A percentile compares a stretch with the other conserved stretches of the same genome.
These are phyloP conservation scores for Quercus phellos DNA, from an alignment of 331 rosid genomes.

Conservation along the genomic window DNA sequence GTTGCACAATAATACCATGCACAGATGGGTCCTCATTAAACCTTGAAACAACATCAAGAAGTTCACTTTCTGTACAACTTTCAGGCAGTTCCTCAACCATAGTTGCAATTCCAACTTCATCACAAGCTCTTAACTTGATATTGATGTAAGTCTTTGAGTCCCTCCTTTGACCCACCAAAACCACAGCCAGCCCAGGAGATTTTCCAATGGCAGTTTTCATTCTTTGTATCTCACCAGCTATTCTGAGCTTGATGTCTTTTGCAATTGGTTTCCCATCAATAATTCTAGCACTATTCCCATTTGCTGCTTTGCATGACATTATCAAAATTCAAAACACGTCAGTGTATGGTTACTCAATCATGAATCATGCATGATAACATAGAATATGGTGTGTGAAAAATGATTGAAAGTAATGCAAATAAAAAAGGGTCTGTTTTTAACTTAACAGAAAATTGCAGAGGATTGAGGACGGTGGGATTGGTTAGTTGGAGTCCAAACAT, in stretches of 20 bases:
- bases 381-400: no score
- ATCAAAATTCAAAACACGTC: background rate
- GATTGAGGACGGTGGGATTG: slow-evolving; percentile 26
- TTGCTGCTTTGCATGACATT: slow-evolving; percentile 2
- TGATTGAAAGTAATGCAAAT: background rate
- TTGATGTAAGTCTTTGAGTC: slow-evolving; percentile 43
- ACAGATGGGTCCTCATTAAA: slow-evolving; percentile 37
- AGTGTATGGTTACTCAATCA: background rate
- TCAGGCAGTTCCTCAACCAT: slow-evolving; percentile 33
- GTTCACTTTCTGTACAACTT: slow-evolving; percentile 39
- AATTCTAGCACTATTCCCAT: slow-evolving; percentile 27
- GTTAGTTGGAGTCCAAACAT: slow-evolving; percentile 22
- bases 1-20: slow-evolving; percentile 56
- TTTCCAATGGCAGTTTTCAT: slow-evolving; percentile 38
- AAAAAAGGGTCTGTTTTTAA: background rate
- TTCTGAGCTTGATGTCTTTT: slow-evolving; percentile 20
- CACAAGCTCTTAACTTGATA: slow-evolving; percentile 48
- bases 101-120: slow-evolving; percentile 47
- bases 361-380: no score
- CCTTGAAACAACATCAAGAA: slow-evolving; percentile 32
- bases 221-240: slow-evolving; percentile 38
- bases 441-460: slow-evolving; percentile 20
- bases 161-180: slow-evolving; percentile 47
- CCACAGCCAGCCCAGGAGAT: slow-evolving; percentile 47
- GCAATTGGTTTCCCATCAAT: slow-evolving; percentile 47